Base-by-base conservation (phyloP, 2,329 filamentous ascomycete genomes). In the Dactylellina sp. region DNA sequence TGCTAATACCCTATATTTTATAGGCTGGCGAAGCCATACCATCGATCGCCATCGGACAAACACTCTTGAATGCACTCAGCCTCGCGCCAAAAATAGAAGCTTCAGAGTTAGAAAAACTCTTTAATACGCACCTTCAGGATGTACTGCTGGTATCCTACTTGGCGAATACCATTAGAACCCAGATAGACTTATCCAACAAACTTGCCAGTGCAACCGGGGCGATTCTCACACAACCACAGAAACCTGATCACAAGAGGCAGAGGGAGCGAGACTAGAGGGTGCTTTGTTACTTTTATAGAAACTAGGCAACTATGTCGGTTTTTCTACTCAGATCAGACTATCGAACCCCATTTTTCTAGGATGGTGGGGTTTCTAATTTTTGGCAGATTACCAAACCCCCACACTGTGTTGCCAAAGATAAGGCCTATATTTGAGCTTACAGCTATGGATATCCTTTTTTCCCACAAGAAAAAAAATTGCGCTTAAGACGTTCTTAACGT, bases 91-190 rank as follows among this genome's bases (percentile, higher is more conserved):
- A 98, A 87, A 95, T 98, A 75, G 92, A 97, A 79, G 85, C 90
- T 39, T 87, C 89, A 75, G 91, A 96, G 81, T 93, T 99, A 80
- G 95, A 99, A 86, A 87, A 90, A 81, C 93, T 98, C 85, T 99
- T 99, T 88, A 99, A 99, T 88, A 97, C 96, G 86, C 95, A 99
- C 85, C 93, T 99, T 83, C 95, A 99, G 85, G 95, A 99, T 82
- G 93, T 99, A 75, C 89, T 99, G 77, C 93, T 98, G 82, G 93
- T 99, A 79, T 96, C 93, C 78, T 99, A 99, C 85, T 87, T 99
- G 77, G 93, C 95, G 82, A 99, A 98, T 86, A 97, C 93, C 77
- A 97, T 98, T 84, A 92, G 94, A 82, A 98, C 94, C 78, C 95
- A 99, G 85, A 97, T 99, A 84, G 95, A 98, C 80, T 89, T 99